These are phyloP conservation scores for Stylosanthes scabra DNA, from an alignment of 331 rosid species.

Conservation along the genomic window DNA sequence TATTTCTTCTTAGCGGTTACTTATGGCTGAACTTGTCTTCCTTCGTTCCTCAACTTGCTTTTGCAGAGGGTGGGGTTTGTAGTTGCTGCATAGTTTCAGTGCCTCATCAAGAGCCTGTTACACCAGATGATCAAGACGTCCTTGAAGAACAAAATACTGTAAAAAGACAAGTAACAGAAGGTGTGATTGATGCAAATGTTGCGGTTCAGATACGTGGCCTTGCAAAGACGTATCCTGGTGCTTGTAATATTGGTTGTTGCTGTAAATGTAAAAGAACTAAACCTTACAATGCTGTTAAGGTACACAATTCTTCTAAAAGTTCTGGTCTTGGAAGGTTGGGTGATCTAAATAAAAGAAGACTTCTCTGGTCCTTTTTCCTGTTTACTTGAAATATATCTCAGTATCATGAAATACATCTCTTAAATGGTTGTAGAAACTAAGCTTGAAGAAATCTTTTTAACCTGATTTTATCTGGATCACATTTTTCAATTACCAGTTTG, in stretches of 20 bases:
- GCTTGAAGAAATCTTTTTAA: constrained; percentile 14
- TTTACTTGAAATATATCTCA: constrained; percentile 12
- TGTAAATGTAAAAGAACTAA: constrained; percentile 58
- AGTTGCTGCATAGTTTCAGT: constrained; percentile 68
- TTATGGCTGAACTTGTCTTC: constrained; percentile 25
- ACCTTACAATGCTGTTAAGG: constrained; percentile 81
- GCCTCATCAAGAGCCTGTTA: constrained; percentile 54
- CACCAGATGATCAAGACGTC: constrained; percentile 89
- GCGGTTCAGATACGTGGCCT: constrained; percentile 91
- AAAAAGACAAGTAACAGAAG: constrained; percentile 55
- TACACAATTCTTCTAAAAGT: constrained; percentile 45
- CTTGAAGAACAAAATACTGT: constrained; percentile 79
- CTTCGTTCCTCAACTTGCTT: constrained; percentile 28
- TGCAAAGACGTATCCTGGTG: constrained; percentile 76
- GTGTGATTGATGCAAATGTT: constrained; percentile 56
- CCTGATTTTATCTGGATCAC: constrained; percentile 7
- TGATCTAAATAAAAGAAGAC: constrained; percentile 30
- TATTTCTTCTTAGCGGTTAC: constrained; percentile 29
- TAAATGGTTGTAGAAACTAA: not conserved
- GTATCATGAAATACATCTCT: constrained; percentile 29
- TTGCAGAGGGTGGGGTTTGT: constrained; percentile 76
- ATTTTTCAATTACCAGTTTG: constrained; percentile 4
- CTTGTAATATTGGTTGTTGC: constrained; percentile 57
- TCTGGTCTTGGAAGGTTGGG: constrained; percentile 30
- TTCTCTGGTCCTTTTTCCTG: constrained; percentile 3